Evolutionary conservation across 495 filamentous ascomycete genomes (phyloP).

Genomic region (Penicillium fimorum): DNA sequence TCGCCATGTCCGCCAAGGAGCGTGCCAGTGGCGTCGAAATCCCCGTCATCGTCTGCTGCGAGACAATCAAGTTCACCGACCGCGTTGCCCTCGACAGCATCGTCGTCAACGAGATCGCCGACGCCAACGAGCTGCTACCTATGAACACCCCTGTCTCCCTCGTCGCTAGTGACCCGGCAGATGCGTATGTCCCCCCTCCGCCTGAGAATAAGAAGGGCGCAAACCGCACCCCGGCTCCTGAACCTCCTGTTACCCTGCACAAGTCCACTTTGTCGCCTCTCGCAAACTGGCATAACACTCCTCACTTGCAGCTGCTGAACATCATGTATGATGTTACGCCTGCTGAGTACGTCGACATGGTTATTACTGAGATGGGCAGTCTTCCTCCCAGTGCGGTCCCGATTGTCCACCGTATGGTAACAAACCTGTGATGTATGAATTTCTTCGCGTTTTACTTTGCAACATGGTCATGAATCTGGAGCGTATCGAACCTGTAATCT

Average conservation of each 20-base stretch:
- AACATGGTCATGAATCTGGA: background rate
- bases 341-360: conserved; percentile 81
- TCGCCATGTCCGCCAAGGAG: conserved; percentile 83
- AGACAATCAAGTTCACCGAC: conserved; percentile 95
- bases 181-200: conserved; percentile 23
- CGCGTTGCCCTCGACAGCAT: conserved; percentile 86
- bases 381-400: conserved; percentile 81
- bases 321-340: conserved; percentile 93
- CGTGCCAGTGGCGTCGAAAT: conserved; percentile 55
- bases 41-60: conserved; percentile 87
- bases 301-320: conserved; percentile 71
- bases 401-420: conserved; percentile 51
- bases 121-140: conserved; percentile 59
- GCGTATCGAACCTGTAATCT: conserved; percentile 2
- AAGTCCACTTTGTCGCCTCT: conserved; percentile 38
- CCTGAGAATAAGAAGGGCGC: conserved; percentile 38
- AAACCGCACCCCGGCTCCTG: conserved; percentile 29
- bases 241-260: conserved; percentile 23
- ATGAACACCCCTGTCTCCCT: conserved; percentile 29
- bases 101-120: conserved; percentile 86
- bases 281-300: conserved; percentile 57
- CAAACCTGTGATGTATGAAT: conserved; percentile 34
- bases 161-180: conserved; percentile 33
- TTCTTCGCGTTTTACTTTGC: background rate
- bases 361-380: conserved; percentile 88